Evolutionary conservation across 2,329 filamentous ascomycete species (phyloP).

Genomic region (Elsinoe ampelina): DNA sequence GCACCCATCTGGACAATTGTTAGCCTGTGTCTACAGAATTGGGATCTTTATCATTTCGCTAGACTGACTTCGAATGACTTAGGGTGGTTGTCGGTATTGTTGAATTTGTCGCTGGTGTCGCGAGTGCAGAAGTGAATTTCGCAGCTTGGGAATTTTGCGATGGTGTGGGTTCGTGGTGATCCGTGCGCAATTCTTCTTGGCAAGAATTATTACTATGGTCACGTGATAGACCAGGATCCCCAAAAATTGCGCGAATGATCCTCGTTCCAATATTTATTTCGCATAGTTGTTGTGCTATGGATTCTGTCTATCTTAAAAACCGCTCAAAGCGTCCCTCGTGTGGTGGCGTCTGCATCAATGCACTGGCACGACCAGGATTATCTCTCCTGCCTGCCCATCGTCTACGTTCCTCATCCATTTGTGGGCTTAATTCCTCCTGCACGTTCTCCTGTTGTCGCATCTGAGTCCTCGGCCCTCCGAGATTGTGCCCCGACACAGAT

Average conservation of each 20-base stretch:
- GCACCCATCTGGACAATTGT: constrained; percentile 70
- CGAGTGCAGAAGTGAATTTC: constrained; percentile 1
- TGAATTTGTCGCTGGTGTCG: constrained; percentile 3
- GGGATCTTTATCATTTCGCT: neutral
- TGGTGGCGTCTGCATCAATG: constrained; percentile 1
- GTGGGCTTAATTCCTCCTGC: neutral
- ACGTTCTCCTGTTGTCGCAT: neutral
- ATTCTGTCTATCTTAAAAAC: neutral
- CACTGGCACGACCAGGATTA: neutral
- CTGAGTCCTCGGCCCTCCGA: neutral
- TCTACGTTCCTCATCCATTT: neutral
- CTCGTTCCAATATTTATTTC: neutral
- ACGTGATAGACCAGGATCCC: neutral
- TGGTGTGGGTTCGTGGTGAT: constrained; percentile 5
- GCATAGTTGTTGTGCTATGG: neutral
- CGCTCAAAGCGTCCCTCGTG: constrained; percentile 7
- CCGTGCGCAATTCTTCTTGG: constrained; percentile 9
- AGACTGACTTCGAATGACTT: constrained; percentile 1
- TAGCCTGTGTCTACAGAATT: neutral
- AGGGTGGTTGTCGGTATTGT: neutral
- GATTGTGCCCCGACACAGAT: neutral
- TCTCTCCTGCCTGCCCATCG: neutral
- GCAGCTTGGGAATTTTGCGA: constrained; percentile 11
- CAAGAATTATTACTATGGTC: neutral
- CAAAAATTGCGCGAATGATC: neutral